Evolutionary conservation across 1,284 basidiomycete genomes (phyloP).

Genomic region (Apiotrichum gracile): DNA sequence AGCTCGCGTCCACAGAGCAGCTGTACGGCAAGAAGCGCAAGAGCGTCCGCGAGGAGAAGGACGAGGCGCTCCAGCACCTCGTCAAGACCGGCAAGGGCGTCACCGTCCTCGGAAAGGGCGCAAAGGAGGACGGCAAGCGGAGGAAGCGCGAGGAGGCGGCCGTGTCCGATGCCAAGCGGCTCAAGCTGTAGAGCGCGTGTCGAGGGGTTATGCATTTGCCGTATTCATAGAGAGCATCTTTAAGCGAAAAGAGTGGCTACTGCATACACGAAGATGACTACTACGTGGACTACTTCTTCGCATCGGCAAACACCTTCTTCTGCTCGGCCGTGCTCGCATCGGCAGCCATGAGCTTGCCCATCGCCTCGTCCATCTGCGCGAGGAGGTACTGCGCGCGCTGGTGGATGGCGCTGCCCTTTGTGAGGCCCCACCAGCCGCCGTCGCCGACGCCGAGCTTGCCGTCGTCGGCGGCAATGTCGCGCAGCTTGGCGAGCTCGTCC

Average conservation of each 20-base stretch:
- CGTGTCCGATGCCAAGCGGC: constrained; percentile 30
- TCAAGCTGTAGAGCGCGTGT: constrained; percentile 30
- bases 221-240: neutral
- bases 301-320: constrained; percentile 53
- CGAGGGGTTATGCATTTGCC: neutral
- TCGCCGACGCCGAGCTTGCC: constrained; percentile 31
- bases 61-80: constrained; percentile 67
- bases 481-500: constrained; percentile 63
- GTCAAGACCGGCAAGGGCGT: constrained; percentile 75
- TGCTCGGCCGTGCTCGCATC: constrained; percentile 65
- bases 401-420: constrained; percentile 53
- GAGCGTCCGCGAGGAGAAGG: constrained; percentile 68
- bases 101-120: constrained; percentile 73
- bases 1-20: constrained; percentile 62
- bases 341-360: constrained; percentile 60
- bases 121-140: constrained; percentile 45
- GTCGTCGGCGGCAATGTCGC: constrained; percentile 53
- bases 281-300: neutral
- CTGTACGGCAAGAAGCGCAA: constrained; percentile 56
- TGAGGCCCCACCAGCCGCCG: constrained; percentile 42
- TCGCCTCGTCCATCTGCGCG: constrained; percentile 65
- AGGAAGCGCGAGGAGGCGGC: constrained; percentile 24
- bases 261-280: neutral
- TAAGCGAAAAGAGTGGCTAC: no score
- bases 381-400: constrained; percentile 64